Percentiles rank a stretch among this genome's conserved stretches.
Evolutionary conservation across 805 yeast species (phyloP).

Genomic region (Kluyveromyces aestuarii): DNA sequence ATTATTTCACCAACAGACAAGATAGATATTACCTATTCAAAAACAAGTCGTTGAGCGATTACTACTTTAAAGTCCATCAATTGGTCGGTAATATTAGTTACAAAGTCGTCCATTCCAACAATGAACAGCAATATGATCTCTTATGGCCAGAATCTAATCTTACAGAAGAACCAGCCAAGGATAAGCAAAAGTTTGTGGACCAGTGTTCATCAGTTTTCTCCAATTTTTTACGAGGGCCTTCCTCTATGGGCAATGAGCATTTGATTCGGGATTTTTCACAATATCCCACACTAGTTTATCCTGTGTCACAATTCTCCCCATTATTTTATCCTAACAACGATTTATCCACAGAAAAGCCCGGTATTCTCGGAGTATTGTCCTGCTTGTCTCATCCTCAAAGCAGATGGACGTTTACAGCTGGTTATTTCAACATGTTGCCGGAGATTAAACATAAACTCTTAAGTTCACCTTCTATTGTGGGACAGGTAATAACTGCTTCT

Average conservation of each 20-base stretch:
- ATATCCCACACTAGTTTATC: constrained; percentile 65
- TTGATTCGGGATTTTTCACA: constrained; percentile 21
- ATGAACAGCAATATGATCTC: constrained; percentile 43
- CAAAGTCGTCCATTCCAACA: constrained; percentile 40
- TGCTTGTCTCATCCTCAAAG: constrained; percentile 42
- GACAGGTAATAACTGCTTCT: constrained; percentile 75
- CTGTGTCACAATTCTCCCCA: constrained; percentile 88
- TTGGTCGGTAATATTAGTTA: constrained; percentile 67
- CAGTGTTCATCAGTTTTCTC: constrained; percentile 49
- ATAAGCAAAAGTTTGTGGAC: constrained; percentile 40
- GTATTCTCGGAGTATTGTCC: constrained; percentile 52
- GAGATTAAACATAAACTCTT: constrained; percentile 53
- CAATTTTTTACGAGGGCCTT: constrained; percentile 46
- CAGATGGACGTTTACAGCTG: constrained; percentile 88
- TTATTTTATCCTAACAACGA: constrained; percentile 43
- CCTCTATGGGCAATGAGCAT: constrained; percentile 4
- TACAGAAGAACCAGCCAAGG: constrained; percentile 57
- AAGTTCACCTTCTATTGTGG: constrained; percentile 37
- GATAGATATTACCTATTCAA: constrained; percentile 80
- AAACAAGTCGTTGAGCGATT: constrained; percentile 50
- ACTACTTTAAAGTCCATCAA: constrained; percentile 62
- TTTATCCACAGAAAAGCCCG: constrained; percentile 74
- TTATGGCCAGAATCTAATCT: constrained; percentile 67
- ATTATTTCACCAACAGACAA: constrained; percentile 90
- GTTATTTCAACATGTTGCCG: constrained; percentile 88